Conservation (phyloP, 164 flowering plant species). For the Macadamia integrifolia region DNA sequence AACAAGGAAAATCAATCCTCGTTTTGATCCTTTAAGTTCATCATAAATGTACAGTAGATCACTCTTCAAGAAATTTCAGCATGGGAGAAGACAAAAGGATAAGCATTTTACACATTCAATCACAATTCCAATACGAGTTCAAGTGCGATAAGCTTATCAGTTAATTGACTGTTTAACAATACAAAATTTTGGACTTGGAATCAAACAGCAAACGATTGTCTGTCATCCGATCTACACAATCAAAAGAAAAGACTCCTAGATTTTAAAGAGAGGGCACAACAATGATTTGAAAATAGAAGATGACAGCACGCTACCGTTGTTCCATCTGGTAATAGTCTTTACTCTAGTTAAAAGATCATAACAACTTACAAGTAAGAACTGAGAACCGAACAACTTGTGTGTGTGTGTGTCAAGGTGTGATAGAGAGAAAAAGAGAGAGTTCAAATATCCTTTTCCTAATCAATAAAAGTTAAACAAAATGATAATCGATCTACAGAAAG, state of each 20-base stretch:
- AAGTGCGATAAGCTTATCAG: too few species aligned
- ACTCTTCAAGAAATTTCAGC: too few species aligned
- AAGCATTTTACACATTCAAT: too few species aligned
- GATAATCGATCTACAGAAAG: neutral
- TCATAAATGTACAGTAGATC: too few species aligned
- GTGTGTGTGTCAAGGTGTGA: neutral
- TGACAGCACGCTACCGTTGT: neutral
- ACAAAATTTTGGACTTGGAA: too few species aligned
- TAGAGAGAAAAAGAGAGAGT: neutral
- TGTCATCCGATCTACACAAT: too few species aligned
- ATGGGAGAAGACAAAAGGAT: too few species aligned
- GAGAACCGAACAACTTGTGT: neutral
- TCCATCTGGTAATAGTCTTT: neutral
- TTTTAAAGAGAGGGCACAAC: neutral
- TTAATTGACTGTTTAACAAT: too few species aligned
- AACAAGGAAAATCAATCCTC: too few species aligned
- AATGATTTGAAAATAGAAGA: neutral
- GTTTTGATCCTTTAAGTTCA: too few species aligned
- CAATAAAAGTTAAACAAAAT: neutral
- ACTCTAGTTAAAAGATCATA: neutral
- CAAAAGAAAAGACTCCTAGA: neutral
- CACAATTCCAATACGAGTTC: too few species aligned
- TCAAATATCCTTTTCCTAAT: neutral
- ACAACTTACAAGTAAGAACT: neutral
- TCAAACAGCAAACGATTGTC: too few species aligned